Evolutionary conservation across 306 rosid genomes (phyloP).

Genomic region (Glycine tomentella): DNA sequence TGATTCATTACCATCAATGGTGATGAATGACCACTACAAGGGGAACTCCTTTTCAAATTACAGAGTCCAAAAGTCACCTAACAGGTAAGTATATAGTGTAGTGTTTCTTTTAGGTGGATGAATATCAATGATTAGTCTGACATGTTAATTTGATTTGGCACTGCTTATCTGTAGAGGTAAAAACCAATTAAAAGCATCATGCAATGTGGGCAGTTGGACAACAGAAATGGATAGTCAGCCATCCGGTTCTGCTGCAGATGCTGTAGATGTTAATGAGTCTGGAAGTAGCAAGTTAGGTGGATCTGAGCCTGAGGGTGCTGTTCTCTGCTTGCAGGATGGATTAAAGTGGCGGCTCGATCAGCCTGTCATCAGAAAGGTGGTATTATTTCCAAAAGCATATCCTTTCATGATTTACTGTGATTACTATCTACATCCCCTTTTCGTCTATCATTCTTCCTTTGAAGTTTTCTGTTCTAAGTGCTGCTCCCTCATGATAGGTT

Average conservation of each 20-base stretch:
- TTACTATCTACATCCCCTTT: neutral
- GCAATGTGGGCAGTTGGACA: constrained; percentile 60
- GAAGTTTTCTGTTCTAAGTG: neutral
- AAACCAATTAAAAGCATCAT: constrained; percentile 61
- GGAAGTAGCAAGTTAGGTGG: constrained; percentile 65
- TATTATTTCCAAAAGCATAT: constrained; percentile 21
- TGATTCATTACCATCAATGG: constrained; percentile 88
- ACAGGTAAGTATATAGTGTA: constrained; percentile 59
- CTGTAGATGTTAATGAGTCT: constrained; percentile 56
- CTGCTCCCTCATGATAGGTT: constrained; percentile 3
- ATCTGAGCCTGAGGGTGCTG: constrained; percentile 62
- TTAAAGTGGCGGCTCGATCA: constrained; percentile 70
- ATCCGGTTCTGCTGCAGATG: constrained; percentile 62
- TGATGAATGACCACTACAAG: constrained; percentile 66
- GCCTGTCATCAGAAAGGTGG: constrained; percentile 70
- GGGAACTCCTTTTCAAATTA: constrained; percentile 63
- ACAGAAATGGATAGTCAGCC: constrained; percentile 69
- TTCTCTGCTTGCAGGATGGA: constrained; percentile 66
- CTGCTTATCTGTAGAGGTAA: constrained; percentile 66
- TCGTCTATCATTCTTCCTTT: neutral
- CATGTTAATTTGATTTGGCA: constrained; percentile 38
- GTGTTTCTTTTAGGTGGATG: constrained; percentile 36
- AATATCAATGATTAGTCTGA: constrained; percentile 5
- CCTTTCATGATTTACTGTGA: constrained; percentile 12
- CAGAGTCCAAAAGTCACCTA: constrained; percentile 68